Conservation (phyloP, 2,329 filamentous ascomycete genomes). For the Fusarium buharicum region DNA sequence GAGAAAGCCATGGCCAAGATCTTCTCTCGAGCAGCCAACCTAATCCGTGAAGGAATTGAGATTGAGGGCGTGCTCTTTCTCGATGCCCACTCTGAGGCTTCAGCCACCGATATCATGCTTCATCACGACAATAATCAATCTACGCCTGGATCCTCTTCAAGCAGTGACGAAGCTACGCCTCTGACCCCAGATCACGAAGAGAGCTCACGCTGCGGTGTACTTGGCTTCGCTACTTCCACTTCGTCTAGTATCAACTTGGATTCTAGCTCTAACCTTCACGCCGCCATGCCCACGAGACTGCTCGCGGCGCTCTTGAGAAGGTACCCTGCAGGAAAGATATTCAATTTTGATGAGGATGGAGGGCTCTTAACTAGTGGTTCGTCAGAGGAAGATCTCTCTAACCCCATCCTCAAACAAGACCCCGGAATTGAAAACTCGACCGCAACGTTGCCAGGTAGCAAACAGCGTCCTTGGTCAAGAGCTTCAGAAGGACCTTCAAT, state of each 20-base stretch:
- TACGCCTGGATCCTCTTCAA: conserved; percentile 15
- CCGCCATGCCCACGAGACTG: conserved; percentile 52
- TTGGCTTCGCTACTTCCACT: conserved; percentile 53
- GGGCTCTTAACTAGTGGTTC: conserved; percentile 48
- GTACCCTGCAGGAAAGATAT: conserved; percentile 59
- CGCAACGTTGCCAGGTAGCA: neutral
- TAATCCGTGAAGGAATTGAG: conserved; percentile 56
- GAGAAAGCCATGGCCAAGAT: conserved; percentile 39
- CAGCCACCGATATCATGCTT: conserved; percentile 30
- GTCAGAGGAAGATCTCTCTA: conserved; percentile 43
- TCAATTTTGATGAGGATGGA: conserved; percentile 56
- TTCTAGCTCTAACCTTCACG: conserved; percentile 23
- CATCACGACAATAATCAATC: conserved; percentile 34
- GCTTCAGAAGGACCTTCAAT: conserved; percentile 38
- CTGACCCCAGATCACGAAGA: conserved; percentile 8
- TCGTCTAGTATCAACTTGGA: conserved; percentile 50
- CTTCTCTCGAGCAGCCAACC: conserved; percentile 57
- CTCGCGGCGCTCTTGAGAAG: conserved; percentile 55
- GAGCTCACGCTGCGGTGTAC: conserved; percentile 46
- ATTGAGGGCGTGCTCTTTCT: conserved; percentile 52
- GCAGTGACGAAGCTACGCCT: conserved; percentile 46
- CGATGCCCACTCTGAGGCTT: conserved; percentile 44
- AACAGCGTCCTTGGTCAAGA: conserved; percentile 11
- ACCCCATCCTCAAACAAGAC: neutral
- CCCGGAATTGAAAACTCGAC: neutral